Conservation (phyloP, 208 protist species). For the Perkinsela sp. region DNA sequence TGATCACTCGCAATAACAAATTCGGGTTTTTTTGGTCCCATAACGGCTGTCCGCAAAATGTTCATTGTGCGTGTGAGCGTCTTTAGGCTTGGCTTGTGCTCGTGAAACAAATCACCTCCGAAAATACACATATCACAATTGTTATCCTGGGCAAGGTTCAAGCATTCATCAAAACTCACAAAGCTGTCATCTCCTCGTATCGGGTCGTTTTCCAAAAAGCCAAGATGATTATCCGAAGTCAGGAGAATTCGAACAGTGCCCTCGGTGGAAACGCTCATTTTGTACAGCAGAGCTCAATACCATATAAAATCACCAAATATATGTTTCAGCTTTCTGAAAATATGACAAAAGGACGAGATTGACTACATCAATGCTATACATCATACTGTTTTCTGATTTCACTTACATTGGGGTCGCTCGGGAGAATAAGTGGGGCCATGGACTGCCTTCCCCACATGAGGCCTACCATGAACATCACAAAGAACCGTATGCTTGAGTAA, state of each 20-base stretch:
- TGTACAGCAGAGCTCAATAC: too few species aligned
- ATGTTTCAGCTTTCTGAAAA: too few species aligned
- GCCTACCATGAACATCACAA: not conserved
- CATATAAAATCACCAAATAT: too few species aligned
- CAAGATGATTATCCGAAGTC: constrained; percentile 87
- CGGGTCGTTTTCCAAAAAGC: constrained; percentile 73
- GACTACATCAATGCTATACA: not conserved
- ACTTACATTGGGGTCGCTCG: not conserved
- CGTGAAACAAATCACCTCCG: constrained; percentile 94
- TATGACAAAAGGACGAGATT: too few species aligned
- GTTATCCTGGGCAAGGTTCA: constrained; percentile 65
- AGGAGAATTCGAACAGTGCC: constrained; percentile 57
- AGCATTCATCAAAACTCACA: constrained; percentile 87
- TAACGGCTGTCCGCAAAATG: constrained; percentile 56
- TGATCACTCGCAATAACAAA: constrained; percentile 74
- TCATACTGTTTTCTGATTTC: not conserved
- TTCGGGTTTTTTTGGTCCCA: constrained; percentile 55
- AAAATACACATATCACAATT: constrained; percentile 85
- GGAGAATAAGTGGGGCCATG: not conserved
- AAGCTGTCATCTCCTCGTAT: constrained; percentile 88
- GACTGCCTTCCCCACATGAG: not conserved
- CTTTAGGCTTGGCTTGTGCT: constrained; percentile 87
- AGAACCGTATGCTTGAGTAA: not conserved
- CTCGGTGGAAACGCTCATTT: too few species aligned
- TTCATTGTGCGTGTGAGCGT: constrained; percentile 56